Evolutionary conservation across 179 eudicot species (phyloP).

Genomic region (Drosera spatulata): DNA sequence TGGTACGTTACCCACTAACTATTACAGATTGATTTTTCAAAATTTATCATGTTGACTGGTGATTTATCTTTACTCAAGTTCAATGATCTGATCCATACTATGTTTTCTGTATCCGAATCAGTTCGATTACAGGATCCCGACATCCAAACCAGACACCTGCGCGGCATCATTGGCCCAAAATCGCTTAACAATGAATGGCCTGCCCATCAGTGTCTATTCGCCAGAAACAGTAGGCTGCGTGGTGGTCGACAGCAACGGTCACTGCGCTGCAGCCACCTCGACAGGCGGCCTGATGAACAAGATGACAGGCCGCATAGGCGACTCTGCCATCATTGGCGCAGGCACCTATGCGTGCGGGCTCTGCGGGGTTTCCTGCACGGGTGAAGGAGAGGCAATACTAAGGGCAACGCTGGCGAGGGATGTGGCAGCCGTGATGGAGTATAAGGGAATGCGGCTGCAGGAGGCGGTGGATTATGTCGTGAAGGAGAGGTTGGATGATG

Average conservation of each 20-base stretch:
- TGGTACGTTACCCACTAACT: slow-evolving; percentile 23
- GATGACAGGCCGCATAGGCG: slow-evolving; percentile 68
- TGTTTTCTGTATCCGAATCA: slow-evolving; percentile 9
- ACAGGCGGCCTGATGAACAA: slow-evolving; percentile 92
- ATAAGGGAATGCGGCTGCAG: slow-evolving; percentile 56
- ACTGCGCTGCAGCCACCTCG: slow-evolving; percentile 81
- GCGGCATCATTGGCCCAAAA: slow-evolving; percentile 23
- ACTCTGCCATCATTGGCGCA: slow-evolving; percentile 69
- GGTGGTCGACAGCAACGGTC: slow-evolving; percentile 61
- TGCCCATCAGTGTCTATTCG: slow-evolving; percentile 59
- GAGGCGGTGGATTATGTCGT: slow-evolving; percentile 82
- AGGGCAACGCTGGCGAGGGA: slow-evolving; percentile 74
- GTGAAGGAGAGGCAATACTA: slow-evolving; percentile 82
- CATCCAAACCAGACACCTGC: slow-evolving; percentile 28
- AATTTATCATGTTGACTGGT: too few species aligned
- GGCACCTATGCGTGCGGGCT: slow-evolving; percentile 73
- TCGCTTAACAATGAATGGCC: slow-evolving; percentile 61
- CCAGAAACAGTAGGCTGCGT: slow-evolving; percentile 90
- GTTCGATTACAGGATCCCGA: slow-evolving; percentile 84
- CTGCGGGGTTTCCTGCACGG: slow-evolving; percentile 84
- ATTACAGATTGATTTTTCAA: too few species aligned
- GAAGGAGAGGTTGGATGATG: slow-evolving; percentile 44
- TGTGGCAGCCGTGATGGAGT: slow-evolving; percentile 89
- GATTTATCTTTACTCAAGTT: too few species aligned
- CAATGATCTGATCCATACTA: neutral